Conservation (phyloP, 495 filamentous ascomycete genomes). For the Beverwykella pulmonaria region DNA sequence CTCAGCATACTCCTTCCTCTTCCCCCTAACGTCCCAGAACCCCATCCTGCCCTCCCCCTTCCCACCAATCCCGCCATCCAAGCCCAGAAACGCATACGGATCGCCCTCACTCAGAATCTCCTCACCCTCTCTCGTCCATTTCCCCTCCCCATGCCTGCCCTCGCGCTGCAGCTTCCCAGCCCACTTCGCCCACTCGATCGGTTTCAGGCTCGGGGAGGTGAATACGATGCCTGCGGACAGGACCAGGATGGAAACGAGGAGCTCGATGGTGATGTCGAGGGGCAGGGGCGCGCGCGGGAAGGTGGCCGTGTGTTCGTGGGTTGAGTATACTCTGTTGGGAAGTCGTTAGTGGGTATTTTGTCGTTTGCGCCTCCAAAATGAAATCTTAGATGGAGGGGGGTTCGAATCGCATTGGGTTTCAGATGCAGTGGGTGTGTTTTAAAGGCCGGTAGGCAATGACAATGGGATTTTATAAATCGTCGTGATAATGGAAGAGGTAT, state of each 20-base stretch:
- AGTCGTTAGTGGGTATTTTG: constrained; percentile 22
- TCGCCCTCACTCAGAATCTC: constrained; percentile 42
- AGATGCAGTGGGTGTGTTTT: constrained; percentile 9
- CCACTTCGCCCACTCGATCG: constrained; percentile 50
- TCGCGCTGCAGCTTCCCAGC: constrained; percentile 44
- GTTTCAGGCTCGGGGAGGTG: constrained; percentile 42
- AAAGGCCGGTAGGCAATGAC: constrained; percentile 9
- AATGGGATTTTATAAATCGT: constrained; percentile 6
- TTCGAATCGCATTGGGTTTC: constrained; percentile 21
- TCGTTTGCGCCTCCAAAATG: background rate
- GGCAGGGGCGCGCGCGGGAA: constrained; percentile 42
- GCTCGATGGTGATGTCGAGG: constrained; percentile 49
- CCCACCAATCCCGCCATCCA: constrained; percentile 22
- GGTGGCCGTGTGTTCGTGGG: constrained; percentile 46
- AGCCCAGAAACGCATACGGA: constrained; percentile 42
- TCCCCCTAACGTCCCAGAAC: constrained; percentile 50
- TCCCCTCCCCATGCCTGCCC: constrained; percentile 25
- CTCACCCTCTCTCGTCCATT: constrained; percentile 30
- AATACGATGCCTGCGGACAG: constrained; percentile 48
- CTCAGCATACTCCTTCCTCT: constrained; percentile 49
- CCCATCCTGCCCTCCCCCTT: constrained; percentile 46
- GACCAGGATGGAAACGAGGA: constrained; percentile 47
- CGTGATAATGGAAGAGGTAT: constrained; percentile 15
- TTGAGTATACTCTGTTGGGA: constrained; percentile 49
- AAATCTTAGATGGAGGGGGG: constrained; percentile 3